Evolutionary conservation across 2,329 filamentous ascomycete species (phyloP).

Genomic region (Didymella pinodella): DNA sequence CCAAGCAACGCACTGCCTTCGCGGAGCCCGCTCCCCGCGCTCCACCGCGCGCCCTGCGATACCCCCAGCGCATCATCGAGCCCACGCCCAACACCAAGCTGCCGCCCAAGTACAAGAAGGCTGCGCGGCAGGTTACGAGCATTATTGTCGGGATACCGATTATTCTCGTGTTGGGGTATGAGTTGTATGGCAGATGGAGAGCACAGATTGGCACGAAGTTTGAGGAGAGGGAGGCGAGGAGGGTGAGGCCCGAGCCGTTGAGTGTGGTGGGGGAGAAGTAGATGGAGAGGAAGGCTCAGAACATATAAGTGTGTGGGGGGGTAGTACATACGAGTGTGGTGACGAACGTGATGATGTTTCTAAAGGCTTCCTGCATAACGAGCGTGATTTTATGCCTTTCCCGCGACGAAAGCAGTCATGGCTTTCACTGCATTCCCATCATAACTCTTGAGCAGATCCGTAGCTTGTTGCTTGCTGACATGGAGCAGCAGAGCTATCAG

Average conservation of each 20-base stretch:
- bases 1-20: slow-evolving; percentile 12
- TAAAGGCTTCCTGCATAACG: not conserved
- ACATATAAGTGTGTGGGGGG: no score
- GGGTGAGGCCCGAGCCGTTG: not conserved
- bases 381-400: not conserved
- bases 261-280: slow-evolving; percentile 3
- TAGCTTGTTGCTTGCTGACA: slow-evolving; percentile 73
- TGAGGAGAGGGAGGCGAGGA: slow-evolving; percentile 17
- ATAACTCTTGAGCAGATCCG: slow-evolving; percentile 74
- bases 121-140: slow-evolving; percentile 40
- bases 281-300: no score
- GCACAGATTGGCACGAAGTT: slow-evolving; percentile 29
- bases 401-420: slow-evolving; percentile 66
- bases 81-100: slow-evolving; percentile 32
- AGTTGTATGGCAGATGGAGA: slow-evolving; percentile 41
- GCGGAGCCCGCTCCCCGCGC: slow-evolving; percentile 17
- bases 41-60: slow-evolving; percentile 13
- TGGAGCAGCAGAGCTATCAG: no score
- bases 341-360: not conserved
- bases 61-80: slow-evolving; percentile 30
- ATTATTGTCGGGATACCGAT: slow-evolving; percentile 49
- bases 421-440: slow-evolving; percentile 75
- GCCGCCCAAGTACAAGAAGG: slow-evolving; percentile 44
- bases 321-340: not conserved
- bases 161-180: slow-evolving; percentile 44